phyloP scores from a whole-genome alignment of 768 basidiomycete genomes.

The Russula sp. region DNA sequence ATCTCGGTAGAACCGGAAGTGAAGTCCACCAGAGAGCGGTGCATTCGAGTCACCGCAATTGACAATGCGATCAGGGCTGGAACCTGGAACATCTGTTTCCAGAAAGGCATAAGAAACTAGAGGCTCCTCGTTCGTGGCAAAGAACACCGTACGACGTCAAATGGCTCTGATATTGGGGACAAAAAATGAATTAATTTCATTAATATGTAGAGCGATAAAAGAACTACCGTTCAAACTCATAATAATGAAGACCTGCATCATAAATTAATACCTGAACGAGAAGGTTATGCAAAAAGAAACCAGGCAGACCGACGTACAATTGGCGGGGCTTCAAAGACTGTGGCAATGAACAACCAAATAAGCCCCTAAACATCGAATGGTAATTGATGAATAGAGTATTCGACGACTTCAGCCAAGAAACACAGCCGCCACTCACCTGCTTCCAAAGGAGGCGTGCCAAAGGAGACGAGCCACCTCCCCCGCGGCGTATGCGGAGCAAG shows the following conservation, averaged over 20 bases:
- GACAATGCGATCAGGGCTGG: neutral
- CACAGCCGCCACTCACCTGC: neutral
- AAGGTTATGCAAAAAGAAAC: too few relatives aligned
- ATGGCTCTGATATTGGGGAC: neutral
- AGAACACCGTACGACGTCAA: neutral
- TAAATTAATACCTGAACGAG: too few relatives aligned
- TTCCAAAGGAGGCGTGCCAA: neutral
- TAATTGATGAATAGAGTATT: too few relatives aligned
- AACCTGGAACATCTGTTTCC: neutral
- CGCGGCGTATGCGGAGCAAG: neutral
- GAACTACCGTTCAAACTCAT: neutral
- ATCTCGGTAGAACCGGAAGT: neutral
- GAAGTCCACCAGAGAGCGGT: neutral
- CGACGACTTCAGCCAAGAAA: too few relatives aligned
- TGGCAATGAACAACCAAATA: constrained; percentile 2
- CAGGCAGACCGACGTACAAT: too few relatives aligned
- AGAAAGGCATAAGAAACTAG: neutral
- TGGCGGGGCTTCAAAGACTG: neutral
- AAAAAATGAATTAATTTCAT: neutral
- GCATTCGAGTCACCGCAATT: neutral
- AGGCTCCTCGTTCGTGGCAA: neutral
- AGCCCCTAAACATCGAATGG: neutral
- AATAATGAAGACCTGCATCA: neutral
- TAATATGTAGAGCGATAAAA: neutral
- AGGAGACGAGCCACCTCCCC: neutral